Evolutionary conservation across 2,329 filamentous ascomycete species (phyloP).

Genomic region (Stachybotrys echinatus): DNA sequence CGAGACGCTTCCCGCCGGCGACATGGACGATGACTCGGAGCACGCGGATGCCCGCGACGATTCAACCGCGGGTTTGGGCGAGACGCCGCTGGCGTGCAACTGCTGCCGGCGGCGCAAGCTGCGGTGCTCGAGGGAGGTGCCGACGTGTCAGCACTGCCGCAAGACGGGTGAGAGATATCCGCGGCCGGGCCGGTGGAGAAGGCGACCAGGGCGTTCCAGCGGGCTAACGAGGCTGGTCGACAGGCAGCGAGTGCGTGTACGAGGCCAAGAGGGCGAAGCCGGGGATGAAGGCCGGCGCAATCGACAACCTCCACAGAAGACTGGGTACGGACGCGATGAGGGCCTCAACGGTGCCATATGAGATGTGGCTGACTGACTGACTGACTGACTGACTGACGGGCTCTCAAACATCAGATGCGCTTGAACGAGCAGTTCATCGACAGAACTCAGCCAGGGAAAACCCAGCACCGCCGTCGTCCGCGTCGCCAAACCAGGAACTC

Average conservation of each 20-base stretch:
- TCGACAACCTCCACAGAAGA: constrained; percentile 27
- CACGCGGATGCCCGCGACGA: no score
- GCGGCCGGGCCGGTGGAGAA: no score
- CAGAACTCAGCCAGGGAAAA: not conserved
- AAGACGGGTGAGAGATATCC: not conserved
- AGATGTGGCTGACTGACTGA: not conserved
- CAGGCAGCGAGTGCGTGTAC: constrained; percentile 18
- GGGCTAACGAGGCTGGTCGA: not conserved
- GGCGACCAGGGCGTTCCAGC: no score
- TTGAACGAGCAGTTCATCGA: not conserved
- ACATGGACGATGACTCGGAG: no score
- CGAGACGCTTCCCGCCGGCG: no score
- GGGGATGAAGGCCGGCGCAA: constrained; percentile 29
- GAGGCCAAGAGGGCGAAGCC: constrained; percentile 26
- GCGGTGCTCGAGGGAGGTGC: not conserved
- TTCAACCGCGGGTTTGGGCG: no score
- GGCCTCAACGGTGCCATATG: not conserved
- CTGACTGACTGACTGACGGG: no score
- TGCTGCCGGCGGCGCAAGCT: not conserved
- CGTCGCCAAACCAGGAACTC: not conserved
- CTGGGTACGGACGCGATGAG: constrained; percentile 15
- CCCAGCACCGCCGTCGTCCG: not conserved
- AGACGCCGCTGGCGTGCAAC: no score
- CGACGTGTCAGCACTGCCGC: not conserved
- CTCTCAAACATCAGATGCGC: not conserved